Evolutionary conservation across 495 filamentous ascomycete genomes (phyloP), one percentile per base, ranked within the genome.

Genomic region (Delitschia confertaspora): DNA sequence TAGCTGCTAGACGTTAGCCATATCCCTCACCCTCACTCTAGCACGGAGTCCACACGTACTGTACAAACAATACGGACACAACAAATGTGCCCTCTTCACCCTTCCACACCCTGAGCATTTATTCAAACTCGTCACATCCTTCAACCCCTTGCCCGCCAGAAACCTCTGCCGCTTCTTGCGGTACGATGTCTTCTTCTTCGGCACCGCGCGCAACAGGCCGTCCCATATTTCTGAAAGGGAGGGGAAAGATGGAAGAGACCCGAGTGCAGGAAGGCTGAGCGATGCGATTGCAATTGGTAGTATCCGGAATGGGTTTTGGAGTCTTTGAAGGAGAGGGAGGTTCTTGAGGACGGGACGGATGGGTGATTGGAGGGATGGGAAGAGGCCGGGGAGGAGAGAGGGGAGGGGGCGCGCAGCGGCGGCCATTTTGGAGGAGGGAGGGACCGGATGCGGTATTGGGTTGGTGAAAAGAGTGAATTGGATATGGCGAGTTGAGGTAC

Each of bases 161-260:
- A 89, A 86, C 54, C 93, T 75, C 56, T 85, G 80, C 49, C 91
- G 80, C 69, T 84, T 93, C 72, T 93, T 95, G 73, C 84, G 85
- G 64, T 99, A 83, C 18, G 89, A 94, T 7, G 88, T 93, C 76
- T 96, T 99, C 68, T 95, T 96, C 74, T 99, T 99, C 7, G 91
- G 91, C 4, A 95, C 91, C 3, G 91, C 91, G 49, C 79, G 79
- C 24, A 99, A 78, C 26, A 96, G 75, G 2, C 82, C 85, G 48
- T 95, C 93, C 85, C 89, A 96, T 47, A 99, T 73, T 26, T 79
- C 73, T 13, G 93, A 61, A 3, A 91, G 52, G 6, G 67, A 69
- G 0, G 78, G 74, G 9, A 81, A 68, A n/a, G 66, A 61, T 17
- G 71, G 63, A 20, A 78, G 73, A 4, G 81, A 61, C 3, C 68